phyloP scores from a whole-genome alignment of 208 protist species.

The Trichomonas gallinae region DNA sequence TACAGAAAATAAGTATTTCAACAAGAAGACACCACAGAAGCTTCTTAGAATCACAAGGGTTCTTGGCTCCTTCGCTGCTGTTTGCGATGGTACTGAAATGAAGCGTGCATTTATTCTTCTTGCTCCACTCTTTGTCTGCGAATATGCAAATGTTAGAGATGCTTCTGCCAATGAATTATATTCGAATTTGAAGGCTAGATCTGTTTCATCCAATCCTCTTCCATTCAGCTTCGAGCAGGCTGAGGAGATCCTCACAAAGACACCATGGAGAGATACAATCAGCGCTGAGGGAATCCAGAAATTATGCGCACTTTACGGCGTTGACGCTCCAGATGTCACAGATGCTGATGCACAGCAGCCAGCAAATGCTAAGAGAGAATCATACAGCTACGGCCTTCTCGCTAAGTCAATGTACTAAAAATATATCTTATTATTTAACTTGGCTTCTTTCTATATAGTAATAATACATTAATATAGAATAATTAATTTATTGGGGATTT shows the following conservation, averaged over 20 bases:
- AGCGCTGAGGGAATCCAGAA: background rate
- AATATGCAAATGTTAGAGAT: constrained; percentile 3
- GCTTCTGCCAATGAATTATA: background rate
- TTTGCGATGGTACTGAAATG: background rate
- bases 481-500: no score
- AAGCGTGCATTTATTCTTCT: background rate
- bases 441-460: no score
- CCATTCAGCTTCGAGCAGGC: background rate
- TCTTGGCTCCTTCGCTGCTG: background rate
- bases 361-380: background rate
- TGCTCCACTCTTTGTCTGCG: background rate
- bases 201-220: background rate
- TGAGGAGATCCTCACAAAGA: background rate
- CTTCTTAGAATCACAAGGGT: no score
- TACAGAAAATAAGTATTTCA: background rate
- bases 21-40: background rate
- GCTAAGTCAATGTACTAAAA: background rate
- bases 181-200: background rate
- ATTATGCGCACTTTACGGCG: background rate
- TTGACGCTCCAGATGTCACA: background rate
- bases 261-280: background rate
- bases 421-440: no score
- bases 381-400: background rate
- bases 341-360: background rate
- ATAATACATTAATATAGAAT: no score